Percentiles rank a stretch among this genome's conserved stretches.
phyloP scores from a whole-genome alignment of 2,329 filamentous ascomycete species.

The Cercospora zeae-maydis region DNA sequence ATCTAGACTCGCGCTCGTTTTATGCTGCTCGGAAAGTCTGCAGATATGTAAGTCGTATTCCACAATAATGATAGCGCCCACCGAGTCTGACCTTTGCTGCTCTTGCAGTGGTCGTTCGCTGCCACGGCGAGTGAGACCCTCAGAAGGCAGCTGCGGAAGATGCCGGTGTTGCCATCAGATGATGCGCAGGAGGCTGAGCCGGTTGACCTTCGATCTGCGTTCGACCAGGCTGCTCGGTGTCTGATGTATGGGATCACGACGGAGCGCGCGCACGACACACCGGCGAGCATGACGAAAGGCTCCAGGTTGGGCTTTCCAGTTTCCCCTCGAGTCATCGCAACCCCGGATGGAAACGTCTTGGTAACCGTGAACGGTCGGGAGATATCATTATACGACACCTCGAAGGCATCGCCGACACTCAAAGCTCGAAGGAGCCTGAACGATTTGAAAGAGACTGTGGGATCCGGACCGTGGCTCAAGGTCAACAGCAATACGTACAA shows the following conservation, averaged over 20 bases:
- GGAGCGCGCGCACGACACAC: conserved; percentile 22
- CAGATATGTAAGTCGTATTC: conserved; percentile 19
- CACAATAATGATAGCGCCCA: neutral
- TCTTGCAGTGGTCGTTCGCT: conserved; percentile 31
- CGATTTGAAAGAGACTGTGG: conserved; percentile 35
- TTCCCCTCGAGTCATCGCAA: conserved; percentile 25
- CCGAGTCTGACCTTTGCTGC: neutral
- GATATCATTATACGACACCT: conserved; percentile 34
- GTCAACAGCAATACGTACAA: conserved; percentile 29
- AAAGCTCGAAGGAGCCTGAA: conserved; percentile 31
- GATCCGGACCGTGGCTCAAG: conserved; percentile 35
- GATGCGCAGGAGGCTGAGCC: conserved; percentile 24
- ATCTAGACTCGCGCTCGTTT: conserved; percentile 35
- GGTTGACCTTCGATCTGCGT: conserved; percentile 27
- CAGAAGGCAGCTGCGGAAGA: conserved; percentile 30
- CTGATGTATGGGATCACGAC: conserved; percentile 34
- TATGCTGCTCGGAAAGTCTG: conserved; percentile 33
- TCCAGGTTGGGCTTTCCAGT: conserved; percentile 20
- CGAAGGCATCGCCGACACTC: conserved; percentile 18
- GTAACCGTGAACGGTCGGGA: conserved; percentile 32
- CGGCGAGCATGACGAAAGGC: conserved; percentile 18
- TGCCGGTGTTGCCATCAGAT: conserved; percentile 31
- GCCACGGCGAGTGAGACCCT: conserved; percentile 32
- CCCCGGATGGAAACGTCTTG: conserved; percentile 26
- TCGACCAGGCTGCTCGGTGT: conserved; percentile 32